These are phyloP conservation scores for Populus hybrid DNA, from an alignment of 441 rosid species.

Conservation along the genomic window DNA sequence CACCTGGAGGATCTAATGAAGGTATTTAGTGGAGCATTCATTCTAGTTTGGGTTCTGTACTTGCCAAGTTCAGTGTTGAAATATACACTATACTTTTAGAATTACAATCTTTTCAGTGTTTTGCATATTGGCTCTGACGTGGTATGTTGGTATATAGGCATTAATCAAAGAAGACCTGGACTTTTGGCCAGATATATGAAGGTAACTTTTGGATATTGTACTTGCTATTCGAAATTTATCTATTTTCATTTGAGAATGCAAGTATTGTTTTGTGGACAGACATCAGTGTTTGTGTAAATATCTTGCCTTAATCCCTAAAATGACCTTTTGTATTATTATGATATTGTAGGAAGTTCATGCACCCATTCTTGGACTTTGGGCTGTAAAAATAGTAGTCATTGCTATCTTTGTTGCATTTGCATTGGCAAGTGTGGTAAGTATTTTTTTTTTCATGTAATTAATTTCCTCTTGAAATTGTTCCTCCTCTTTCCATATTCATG, in stretches of 20 bases:
- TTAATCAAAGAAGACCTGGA: constrained; percentile 51
- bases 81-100: neutral
- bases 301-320: constrained; percentile 5
- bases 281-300: neutral
- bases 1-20: constrained; percentile 46
- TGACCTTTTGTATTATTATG: neutral
- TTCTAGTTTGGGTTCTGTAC: neutral
- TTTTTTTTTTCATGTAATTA: neutral
- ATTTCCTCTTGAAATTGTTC: neutral
- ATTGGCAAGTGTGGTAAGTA: constrained; percentile 86
- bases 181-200: constrained; percentile 83
- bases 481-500: neutral
- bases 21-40: constrained; percentile 30
- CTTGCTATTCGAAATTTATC: neutral
- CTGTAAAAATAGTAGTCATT: constrained; percentile 66
- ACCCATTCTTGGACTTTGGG: constrained; percentile 72
- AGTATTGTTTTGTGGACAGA: neutral
- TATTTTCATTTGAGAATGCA: neutral
- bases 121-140: constrained; percentile 5
- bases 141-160: constrained; percentile 42
- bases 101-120: neutral
- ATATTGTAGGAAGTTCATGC: constrained; percentile 78
- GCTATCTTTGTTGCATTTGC: constrained; percentile 65
- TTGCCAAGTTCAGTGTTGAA: neutral
- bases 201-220: constrained; percentile 37